Conservation (phyloP, 164 flowering plant genomes). For the Chimonanthus salicifolius region DNA sequence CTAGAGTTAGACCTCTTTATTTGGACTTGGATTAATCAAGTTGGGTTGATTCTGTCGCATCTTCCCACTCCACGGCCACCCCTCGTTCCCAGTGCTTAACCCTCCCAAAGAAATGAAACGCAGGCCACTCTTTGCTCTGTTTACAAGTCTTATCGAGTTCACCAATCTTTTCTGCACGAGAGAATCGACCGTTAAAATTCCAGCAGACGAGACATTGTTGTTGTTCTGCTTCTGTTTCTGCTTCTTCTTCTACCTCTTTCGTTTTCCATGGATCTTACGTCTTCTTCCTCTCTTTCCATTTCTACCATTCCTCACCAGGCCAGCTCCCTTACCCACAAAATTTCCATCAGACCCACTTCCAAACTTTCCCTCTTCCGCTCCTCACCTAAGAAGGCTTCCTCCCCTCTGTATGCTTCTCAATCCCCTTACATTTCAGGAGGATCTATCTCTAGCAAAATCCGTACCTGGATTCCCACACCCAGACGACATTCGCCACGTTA, state of each 20-base stretch:
- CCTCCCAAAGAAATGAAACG: too few relatives aligned
- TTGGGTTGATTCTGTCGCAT: too few relatives aligned
- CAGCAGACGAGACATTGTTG: too few relatives aligned
- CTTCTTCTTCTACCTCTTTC: not conserved
- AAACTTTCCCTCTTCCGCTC: conserved; percentile 5
- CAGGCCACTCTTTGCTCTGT: too few relatives aligned
- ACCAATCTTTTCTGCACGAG: too few relatives aligned
- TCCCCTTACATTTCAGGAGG: not conserved
- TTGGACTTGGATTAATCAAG: too few relatives aligned
- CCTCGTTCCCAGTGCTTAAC: too few relatives aligned
- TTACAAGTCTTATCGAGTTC: too few relatives aligned
- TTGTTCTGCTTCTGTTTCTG: not conserved
- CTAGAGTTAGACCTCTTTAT: too few relatives aligned
- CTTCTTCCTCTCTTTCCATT: conserved; percentile 14
- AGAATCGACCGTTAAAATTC: too few relatives aligned
- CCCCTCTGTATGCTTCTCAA: conserved; percentile 2
- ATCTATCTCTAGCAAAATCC: not conserved
- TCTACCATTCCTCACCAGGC: conserved; percentile 13
- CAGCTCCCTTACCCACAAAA: conserved; percentile 5
- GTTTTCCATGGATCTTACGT: conserved; percentile 31
- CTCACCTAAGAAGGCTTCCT: not conserved
- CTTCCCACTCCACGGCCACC: too few relatives aligned
- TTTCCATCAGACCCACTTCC: conserved; percentile 11
- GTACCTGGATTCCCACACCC: conserved; percentile 7
- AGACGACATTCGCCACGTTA: conserved; percentile 12